phyloP scores from a whole-genome alignment of 164 flowering plant species.

The Tetracentron sinense region DNA sequence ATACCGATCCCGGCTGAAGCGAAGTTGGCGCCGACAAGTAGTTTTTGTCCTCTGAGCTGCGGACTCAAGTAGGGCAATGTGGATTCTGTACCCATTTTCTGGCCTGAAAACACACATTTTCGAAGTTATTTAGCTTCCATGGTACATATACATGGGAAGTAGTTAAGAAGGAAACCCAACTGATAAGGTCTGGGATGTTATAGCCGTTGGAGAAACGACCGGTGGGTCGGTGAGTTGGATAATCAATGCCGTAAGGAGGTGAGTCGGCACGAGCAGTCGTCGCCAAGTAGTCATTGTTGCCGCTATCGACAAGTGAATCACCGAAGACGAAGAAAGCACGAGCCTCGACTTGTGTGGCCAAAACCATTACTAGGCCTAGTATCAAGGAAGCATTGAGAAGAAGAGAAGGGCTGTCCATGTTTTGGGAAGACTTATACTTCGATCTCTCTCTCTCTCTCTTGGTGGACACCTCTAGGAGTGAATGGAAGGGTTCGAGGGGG shows the following conservation, averaged over 20 bases:
- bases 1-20: too few species aligned
- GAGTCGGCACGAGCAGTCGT: slow-evolving; percentile 76
- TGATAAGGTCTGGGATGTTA: slow-evolving; percentile 73
- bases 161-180: slow-evolving; percentile 23
- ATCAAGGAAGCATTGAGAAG: slow-evolving; percentile 6
- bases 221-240: slow-evolving; percentile 58
- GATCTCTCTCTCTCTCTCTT: too few species aligned
- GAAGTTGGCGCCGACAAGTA: slow-evolving; percentile 80
- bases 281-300: slow-evolving; percentile 68
- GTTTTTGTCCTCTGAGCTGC: slow-evolving; percentile 45
- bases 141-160: not conserved
- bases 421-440: not conserved
- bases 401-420: slow-evolving; percentile 2
- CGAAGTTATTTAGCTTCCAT: not conserved
- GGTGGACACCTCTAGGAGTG: not conserved
- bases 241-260: slow-evolving; percentile 79
- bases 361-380: not conserved
- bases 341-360: slow-evolving; percentile 20
- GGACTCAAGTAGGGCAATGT: slow-evolving; percentile 67
- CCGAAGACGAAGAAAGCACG: slow-evolving; percentile 81
- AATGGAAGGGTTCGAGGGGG: not conserved
- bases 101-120: slow-evolving; percentile 34
- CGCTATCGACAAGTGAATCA: slow-evolving; percentile 75
- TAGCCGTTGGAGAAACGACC: slow-evolving; percentile 88
- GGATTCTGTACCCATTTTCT: slow-evolving; percentile 45